phyloP scores from a whole-genome alignment of 23 red algal genomes.

The Gracilaria domingensis region DNA sequence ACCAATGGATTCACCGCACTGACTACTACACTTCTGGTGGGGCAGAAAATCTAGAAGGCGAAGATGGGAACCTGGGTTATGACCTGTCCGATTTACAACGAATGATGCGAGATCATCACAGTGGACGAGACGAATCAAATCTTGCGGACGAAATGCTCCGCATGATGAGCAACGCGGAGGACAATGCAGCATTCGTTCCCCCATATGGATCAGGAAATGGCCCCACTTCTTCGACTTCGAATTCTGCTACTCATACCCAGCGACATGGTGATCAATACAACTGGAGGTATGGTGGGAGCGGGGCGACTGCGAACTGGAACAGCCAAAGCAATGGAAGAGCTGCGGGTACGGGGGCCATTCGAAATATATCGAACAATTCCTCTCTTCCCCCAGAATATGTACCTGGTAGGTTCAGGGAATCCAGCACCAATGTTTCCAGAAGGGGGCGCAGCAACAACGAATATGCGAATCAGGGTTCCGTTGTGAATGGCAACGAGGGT shows the following conservation, averaged over 20 bases:
- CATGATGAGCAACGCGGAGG: slow-evolving; percentile 38
- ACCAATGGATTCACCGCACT: slow-evolving; percentile 47
- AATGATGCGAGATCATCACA: slow-evolving; percentile 58
- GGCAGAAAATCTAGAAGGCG: slow-evolving; percentile 11
- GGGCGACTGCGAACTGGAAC: not conserved
- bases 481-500: not conserved
- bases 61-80: not conserved
- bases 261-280: slow-evolving; percentile 33
- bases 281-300: slow-evolving; percentile 3
- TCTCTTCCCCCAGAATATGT: slow-evolving; percentile 53
- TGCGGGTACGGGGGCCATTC: slow-evolving; percentile 20
- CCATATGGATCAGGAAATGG: not conserved
- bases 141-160: slow-evolving; percentile 41
- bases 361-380: slow-evolving; percentile 32
- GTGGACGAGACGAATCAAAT: slow-evolving; percentile 59
- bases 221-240: not conserved
- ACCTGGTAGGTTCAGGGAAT: slow-evolving; percentile 45
- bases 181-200: slow-evolving; percentile 1
- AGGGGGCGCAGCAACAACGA: slow-evolving; percentile 32
- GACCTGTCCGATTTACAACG: slow-evolving; percentile 42
- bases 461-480: not conserved
- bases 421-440: slow-evolving; percentile 19
- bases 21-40: slow-evolving; percentile 17
- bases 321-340: slow-evolving; percentile 6
- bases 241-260: not conserved